These are phyloP conservation scores for Annulohypoxylon moriforme DNA, from an alignment of 495 filamentous ascomycete genomes.

Conservation along the genomic window DNA sequence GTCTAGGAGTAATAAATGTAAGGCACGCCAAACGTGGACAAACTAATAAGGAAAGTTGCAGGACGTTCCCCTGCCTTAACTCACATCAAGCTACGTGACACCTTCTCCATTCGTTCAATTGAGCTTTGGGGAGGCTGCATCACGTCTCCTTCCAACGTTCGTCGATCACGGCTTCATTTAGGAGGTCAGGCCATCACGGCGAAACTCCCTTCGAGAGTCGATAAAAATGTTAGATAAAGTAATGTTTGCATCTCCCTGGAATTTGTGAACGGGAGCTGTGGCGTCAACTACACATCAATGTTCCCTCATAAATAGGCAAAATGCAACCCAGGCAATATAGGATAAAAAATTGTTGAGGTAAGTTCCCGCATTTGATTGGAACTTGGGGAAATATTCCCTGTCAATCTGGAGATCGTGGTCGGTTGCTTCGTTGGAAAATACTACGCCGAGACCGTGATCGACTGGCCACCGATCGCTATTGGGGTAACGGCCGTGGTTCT, in stretches of 20 bases:
- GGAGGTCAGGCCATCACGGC: constrained; percentile 27
- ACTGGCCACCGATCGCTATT: constrained; percentile 23
- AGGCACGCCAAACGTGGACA: constrained; percentile 28
- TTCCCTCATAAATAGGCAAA: constrained; percentile 41
- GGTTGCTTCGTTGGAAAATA: constrained; percentile 19
- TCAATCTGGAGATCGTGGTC: constrained; percentile 26
- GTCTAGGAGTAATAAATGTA: constrained; percentile 31
- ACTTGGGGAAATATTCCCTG: constrained; percentile 22
- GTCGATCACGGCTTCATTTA: constrained; percentile 25
- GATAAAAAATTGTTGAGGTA: constrained; percentile 36
- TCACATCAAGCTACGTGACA: constrained; percentile 29
- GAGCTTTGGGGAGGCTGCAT: constrained; percentile 25
- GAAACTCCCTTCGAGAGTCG: constrained; percentile 12
- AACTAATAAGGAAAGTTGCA: constrained; percentile 35
- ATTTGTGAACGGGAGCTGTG: constrained; percentile 4
- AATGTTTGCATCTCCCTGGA: constrained; percentile 12
- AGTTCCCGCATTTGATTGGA: constrained; percentile 33
- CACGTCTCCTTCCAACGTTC: neutral
- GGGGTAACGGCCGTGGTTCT: constrained; percentile 19
- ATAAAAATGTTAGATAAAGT: constrained; percentile 7
- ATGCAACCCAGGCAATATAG: constrained; percentile 41
- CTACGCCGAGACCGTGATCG: constrained; percentile 30
- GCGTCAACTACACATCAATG: constrained; percentile 25
- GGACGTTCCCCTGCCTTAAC: constrained; percentile 21
- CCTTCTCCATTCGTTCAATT: constrained; percentile 34